Conservation (phyloP, 2,329 filamentous ascomycete genomes). For the Rutstroemia sp. region DNA sequence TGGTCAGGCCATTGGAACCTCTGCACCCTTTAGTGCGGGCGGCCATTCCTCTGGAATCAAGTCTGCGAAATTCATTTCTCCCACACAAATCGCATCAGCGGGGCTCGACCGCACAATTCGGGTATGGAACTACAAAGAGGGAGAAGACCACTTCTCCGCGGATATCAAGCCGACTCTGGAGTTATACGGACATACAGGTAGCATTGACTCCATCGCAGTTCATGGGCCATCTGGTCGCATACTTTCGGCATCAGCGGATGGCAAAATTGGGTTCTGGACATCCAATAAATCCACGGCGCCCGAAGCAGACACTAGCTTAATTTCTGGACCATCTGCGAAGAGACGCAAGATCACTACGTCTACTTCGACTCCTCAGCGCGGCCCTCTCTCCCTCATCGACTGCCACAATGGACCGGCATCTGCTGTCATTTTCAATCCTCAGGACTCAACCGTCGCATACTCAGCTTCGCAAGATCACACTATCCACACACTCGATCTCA, state of each 20-base stretch:
- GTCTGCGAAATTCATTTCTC: constrained; percentile 74
- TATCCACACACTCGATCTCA: constrained; percentile 82
- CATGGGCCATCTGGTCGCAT: constrained; percentile 68
- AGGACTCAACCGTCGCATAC: constrained; percentile 83
- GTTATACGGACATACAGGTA: constrained; percentile 72
- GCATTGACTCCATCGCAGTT: constrained; percentile 67
- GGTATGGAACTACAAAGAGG: constrained; percentile 81
- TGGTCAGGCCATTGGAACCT: constrained; percentile 75
- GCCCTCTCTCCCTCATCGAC: constrained; percentile 66
- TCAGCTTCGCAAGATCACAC: constrained; percentile 88
- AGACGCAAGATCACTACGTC: constrained; percentile 60
- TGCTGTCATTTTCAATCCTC: constrained; percentile 75
- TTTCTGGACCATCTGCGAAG: constrained; percentile 62
- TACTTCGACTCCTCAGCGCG: constrained; percentile 54
- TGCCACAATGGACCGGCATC: constrained; percentile 67
- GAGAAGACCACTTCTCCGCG: constrained; percentile 47
- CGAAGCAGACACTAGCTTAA: constrained; percentile 62
- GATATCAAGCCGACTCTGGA: constrained; percentile 66
- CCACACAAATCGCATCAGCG: constrained; percentile 71
- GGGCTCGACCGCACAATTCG: constrained; percentile 80
- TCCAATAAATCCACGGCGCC: constrained; percentile 70
- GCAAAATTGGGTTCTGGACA: constrained; percentile 82
- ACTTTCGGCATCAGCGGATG: constrained; percentile 78
- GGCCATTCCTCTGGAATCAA: constrained; percentile 75
- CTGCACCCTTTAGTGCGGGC: constrained; percentile 55